Evolutionary conservation across 176 grass and related monocot species (phyloP).

Genomic region (Luzula sylvatica): DNA sequence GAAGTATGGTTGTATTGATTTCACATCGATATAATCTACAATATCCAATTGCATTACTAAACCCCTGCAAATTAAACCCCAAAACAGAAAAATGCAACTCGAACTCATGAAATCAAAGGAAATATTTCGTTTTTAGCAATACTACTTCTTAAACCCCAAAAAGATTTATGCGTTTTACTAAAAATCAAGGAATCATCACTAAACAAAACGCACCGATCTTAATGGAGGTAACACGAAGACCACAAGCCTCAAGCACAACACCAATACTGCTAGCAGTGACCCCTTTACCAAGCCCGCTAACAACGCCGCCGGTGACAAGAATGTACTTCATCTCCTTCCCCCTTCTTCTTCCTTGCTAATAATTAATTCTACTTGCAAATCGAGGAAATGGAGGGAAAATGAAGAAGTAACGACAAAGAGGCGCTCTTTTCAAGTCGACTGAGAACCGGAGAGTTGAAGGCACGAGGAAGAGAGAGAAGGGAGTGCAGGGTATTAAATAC

Average conservation of each 20-base stretch:
- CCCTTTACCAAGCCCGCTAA: constrained; percentile 25
- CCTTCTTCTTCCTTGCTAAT: neutral
- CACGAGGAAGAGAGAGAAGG: neutral
- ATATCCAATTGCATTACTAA: no score
- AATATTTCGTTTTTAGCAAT: no score
- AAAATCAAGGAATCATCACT: neutral
- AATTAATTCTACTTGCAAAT: neutral
- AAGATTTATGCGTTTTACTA: no score
- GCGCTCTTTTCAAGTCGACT: neutral
- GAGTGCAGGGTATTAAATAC: constrained; percentile 3
- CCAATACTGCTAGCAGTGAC: constrained; percentile 42
- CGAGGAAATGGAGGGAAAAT: neutral
- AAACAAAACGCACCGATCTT: constrained; percentile 28
- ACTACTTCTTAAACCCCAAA: no score
- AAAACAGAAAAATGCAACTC: no score
- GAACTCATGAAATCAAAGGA: no score
- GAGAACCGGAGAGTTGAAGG: neutral
- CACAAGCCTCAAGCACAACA: constrained; percentile 34
- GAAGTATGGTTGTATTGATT: no score
- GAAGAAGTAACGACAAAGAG: neutral
- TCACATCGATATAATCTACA: no score
- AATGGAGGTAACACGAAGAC: constrained; percentile 32
- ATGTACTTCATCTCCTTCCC: constrained; percentile 23
- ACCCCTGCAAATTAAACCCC: no score
- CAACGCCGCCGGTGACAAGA: constrained; percentile 19